A percentile compares a stretch with the other conserved stretches of the same genome.
Evolutionary conservation across 257 asterid species (phyloP).

Genomic region (Avicennia marina): DNA sequence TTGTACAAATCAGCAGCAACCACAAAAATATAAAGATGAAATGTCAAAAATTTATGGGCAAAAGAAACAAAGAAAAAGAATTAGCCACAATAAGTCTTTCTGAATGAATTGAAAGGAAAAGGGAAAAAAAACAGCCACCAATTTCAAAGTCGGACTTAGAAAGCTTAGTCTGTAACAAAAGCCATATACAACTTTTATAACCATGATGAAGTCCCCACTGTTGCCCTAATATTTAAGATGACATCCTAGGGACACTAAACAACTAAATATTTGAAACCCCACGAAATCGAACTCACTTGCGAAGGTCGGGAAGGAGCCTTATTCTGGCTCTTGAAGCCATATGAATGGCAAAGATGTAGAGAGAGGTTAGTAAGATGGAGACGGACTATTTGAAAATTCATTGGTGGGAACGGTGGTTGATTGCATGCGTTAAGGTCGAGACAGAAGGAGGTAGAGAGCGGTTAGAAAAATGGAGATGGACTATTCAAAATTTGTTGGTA

Average conservation of each 20-base stretch:
- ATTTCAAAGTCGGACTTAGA: not conserved
- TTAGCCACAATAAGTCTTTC: not conserved
- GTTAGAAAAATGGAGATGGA: no score
- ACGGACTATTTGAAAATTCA: slow-evolving; percentile 4
- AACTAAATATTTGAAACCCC: not conserved
- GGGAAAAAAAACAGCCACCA: not conserved
- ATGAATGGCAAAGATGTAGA: slow-evolving; percentile 18
- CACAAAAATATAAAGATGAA: no score
- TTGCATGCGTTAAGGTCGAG: no score
- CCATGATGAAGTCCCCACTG: no score
- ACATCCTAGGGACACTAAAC: not conserved
- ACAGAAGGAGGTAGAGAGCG: no score
- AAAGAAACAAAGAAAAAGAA: not conserved
- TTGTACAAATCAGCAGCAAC: no score
- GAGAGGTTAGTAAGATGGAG: slow-evolving; percentile 21
- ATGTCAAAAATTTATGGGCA: no score
- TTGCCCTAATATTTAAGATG: no score
- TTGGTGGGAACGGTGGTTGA: no score
- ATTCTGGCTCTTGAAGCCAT: slow-evolving; percentile 52
- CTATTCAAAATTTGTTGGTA: no score
- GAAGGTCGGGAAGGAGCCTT: slow-evolving; percentile 43
- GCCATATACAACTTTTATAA: not conserved
- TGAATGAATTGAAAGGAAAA: no score
- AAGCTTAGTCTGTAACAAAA: not conserved
- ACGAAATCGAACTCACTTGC: slow-evolving; percentile 22